Evolutionary conservation across 768 basidiomycete genomes (phyloP).

Genomic region (Suillus plorans): DNA sequence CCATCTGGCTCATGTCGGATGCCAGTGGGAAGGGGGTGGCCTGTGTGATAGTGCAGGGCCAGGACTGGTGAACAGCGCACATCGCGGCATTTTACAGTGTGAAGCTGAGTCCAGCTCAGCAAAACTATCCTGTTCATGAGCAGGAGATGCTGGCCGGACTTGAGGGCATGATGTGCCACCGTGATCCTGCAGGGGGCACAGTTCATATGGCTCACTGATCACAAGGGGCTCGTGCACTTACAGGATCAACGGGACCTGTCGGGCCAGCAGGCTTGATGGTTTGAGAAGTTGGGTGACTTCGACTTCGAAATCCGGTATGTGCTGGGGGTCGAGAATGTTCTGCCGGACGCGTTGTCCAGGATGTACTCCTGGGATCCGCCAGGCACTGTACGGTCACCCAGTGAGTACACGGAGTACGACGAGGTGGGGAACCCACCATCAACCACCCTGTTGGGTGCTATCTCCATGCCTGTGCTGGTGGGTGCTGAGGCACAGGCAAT

Average conservation of each 20-base stretch:
- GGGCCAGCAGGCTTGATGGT: too few relatives aligned
- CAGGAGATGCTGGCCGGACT: conserved; percentile 38
- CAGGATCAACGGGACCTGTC: conserved; percentile 27
- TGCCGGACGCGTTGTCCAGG: too few relatives aligned
- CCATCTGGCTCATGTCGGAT: not conserved
- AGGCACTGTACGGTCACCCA: too few relatives aligned
- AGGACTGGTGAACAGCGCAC: fast-evolving
- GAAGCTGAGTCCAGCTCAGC: conserved; percentile 36
- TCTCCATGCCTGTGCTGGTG: too few relatives aligned
- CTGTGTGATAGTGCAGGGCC: not conserved
- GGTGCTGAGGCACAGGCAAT: too few relatives aligned
- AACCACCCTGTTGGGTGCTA: too few relatives aligned
- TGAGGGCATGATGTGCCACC: conserved; percentile 31
- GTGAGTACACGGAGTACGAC: too few relatives aligned
- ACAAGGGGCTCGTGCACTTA: conserved; percentile 25
- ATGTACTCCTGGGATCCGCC: too few relatives aligned
- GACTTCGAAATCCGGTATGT: too few relatives aligned
- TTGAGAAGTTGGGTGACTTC: too few relatives aligned
- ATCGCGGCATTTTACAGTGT: not conserved
- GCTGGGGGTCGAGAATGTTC: too few relatives aligned
- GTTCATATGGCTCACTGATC: conserved; percentile 34
- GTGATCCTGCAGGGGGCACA: conserved; percentile 28
- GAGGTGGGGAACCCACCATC: too few relatives aligned
- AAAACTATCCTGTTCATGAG: conserved; percentile 41
- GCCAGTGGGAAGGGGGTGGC: not conserved